Evolutionary conservation across 2,329 filamentous ascomycete species (phyloP), one percentile per base, ranked within the genome.

Genomic region (Cordyceps fumosorosea): DNA sequence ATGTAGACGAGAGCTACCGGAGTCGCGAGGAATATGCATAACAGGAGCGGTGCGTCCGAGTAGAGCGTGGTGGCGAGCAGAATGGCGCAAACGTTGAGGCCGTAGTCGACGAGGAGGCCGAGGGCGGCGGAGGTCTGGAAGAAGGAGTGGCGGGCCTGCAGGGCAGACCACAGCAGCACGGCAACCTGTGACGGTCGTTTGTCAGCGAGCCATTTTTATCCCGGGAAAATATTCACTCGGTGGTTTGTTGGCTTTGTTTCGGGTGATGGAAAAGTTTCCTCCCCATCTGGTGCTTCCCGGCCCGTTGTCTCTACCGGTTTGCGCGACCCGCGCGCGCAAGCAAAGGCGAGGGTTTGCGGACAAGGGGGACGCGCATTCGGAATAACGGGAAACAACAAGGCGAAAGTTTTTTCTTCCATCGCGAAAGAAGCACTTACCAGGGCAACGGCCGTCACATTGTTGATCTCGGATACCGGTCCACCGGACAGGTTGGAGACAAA

Each of bases 401-500:
- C 16, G 18, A 18, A 44, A 44, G 16, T 44, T 44, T 44, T 44
- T 44, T n/a, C 16, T 44, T 37, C 11, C 40, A 16, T 44, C 3
- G 6, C 16, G 18, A n/a, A 6, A 22, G n/a, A 47, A 48, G 51
- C 61, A 65, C 71, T 64, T 84, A 97, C 95, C 71, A 93, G 88
- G 71, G 91, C 91, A 66, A 96, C 88, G 55, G 90, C 83, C 54
- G 90, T 91, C 68, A 98, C 90, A 69, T 85, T 83, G 73, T 93
- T 93, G 77, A 99, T 93, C 74, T 99, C 95, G 67, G 82, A 78
- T 64, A 96, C 87, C 37, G 86, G 83, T 63, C 95, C 91, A 47
- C 95, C 95, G 7, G 89, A 87, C 34, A 96, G 85, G 73, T 92
- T 90, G 60, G 93, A 96, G 71, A 99, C 95, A 74, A 96, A 96